Percentiles rank a stretch among this genome's conserved stretches.
These are phyloP conservation scores for Sphaceloma murrayae DNA, from an alignment of 2,329 filamentous ascomycete species.

Conservation along the genomic window DNA sequence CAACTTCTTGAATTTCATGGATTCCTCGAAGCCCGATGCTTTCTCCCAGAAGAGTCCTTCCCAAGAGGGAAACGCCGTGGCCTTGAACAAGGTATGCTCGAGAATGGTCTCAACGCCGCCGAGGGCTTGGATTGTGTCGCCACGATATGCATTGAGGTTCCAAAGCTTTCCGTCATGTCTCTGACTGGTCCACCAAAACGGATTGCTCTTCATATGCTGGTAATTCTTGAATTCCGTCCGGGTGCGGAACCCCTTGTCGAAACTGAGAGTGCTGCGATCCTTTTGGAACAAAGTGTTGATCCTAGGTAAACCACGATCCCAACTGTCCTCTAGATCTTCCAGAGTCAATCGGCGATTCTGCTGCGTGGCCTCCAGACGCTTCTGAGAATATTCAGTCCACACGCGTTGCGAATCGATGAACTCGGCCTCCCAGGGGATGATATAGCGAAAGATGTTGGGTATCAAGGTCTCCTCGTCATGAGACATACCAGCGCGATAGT, in stretches of 20 bases:
- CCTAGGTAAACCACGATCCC: conserved; percentile 92
- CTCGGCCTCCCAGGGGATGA: conserved; percentile 97
- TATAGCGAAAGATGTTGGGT: conserved; percentile 98
- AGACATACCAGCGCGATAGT: conserved; percentile 95
- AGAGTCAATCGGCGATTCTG: conserved; percentile 91
- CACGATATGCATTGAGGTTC: conserved; percentile 29
- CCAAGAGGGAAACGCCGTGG: conserved; percentile 93
- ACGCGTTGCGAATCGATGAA: conserved; percentile 98
- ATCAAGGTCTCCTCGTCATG: conserved; percentile 97
- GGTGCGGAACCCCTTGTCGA: conserved; percentile 95
- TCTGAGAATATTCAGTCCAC: conserved; percentile 98
- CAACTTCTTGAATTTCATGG: conserved; percentile 98
- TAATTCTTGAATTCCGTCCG: conserved; percentile 97
- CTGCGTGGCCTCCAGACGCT: conserved; percentile 90
- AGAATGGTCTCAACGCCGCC: conserved; percentile 97
- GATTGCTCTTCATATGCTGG: conserved; percentile 97
- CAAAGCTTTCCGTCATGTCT: conserved; percentile 94
- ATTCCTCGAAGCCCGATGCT: conserved; percentile 35
- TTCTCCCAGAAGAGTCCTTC: conserved; percentile 78
- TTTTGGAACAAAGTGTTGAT: conserved; percentile 99
- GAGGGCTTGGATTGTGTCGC: conserved; percentile 80
- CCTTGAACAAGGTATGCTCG: conserved; percentile 87
- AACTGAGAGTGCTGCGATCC: conserved; percentile 89
- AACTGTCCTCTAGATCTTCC: conserved; percentile 94
- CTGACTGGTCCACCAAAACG: conserved; percentile 99